phyloP scores from a whole-genome alignment of 2,329 filamentous ascomycete genomes.

The Colletotrichum abscissum region DNA sequence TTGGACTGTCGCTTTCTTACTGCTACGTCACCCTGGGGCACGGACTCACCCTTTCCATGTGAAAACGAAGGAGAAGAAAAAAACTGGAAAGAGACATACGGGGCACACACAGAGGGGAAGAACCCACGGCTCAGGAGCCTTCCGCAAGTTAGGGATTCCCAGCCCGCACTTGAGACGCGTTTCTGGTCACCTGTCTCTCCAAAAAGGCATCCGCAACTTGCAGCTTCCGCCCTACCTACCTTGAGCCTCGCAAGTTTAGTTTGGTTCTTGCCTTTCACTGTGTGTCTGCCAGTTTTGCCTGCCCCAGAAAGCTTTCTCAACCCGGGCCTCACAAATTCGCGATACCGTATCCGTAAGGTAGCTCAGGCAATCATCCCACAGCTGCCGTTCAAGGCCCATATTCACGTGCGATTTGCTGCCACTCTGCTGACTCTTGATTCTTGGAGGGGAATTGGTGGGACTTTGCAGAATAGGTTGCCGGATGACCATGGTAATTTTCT shows the following conservation, averaged over 20 bases:
- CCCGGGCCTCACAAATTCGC: not conserved
- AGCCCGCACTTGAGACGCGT: constrained; percentile 6
- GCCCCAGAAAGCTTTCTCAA: too few species aligned
- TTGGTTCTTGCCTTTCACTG: too few species aligned
- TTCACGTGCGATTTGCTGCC: constrained; percentile 24
- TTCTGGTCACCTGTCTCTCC: not conserved
- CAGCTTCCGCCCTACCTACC: too few species aligned
- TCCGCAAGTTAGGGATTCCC: not conserved
- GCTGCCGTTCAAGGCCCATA: not conserved
- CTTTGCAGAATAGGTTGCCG: not conserved
- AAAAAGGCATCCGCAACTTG: not conserved
- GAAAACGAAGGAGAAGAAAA: constrained; percentile 1
- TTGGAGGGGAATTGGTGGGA: constrained; percentile 15
- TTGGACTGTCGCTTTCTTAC: not conserved
- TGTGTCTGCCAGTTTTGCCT: too few species aligned
- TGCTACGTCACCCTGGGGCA: constrained; percentile 26
- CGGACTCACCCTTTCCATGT: constrained; percentile 30
- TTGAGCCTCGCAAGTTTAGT: too few species aligned
- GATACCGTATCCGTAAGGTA: too few species aligned
- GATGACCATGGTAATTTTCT: constrained; percentile 29
- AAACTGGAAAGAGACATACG: too few species aligned
- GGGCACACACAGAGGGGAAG: not conserved
- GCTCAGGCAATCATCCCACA: not conserved
- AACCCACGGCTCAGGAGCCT: not conserved
- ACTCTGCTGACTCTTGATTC: not conserved